Evolutionary conservation across 495 filamentous ascomycete species (phyloP).

Genomic region (Trichoderma orchidacearum): DNA sequence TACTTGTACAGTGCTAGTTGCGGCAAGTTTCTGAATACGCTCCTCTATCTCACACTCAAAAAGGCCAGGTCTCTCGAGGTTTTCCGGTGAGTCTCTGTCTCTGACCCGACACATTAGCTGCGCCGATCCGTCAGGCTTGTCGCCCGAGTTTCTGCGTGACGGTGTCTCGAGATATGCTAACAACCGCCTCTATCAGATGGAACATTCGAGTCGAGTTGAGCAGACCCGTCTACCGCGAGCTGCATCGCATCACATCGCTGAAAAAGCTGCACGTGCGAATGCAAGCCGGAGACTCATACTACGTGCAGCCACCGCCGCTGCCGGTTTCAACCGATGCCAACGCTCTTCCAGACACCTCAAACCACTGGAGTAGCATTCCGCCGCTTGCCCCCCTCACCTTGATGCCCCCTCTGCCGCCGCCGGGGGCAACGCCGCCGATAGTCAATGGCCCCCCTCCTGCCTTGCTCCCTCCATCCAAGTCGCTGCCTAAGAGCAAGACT

Average conservation of each 20-base stretch:
- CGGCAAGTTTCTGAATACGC: constrained; percentile 48
- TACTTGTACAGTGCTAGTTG: constrained; percentile 34
- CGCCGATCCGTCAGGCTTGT: background rate
- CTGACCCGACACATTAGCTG: background rate
- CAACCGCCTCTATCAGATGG: constrained; percentile 27
- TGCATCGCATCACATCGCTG: constrained; percentile 38
- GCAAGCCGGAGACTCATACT: constrained; percentile 35
- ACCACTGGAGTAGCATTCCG: background rate
- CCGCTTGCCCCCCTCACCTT: background rate
- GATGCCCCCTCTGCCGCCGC: background rate
- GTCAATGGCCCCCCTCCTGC: constrained; percentile 3
- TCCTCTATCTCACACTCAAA: constrained; percentile 40
- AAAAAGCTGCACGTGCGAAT: constrained; percentile 44
- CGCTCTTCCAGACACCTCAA: background rate
- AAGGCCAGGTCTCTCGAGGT: constrained; percentile 38
- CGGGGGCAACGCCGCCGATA: background rate
- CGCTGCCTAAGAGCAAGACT: constrained; percentile 7
- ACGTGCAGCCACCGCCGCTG: constrained; percentile 28
- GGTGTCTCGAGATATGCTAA: background rate
- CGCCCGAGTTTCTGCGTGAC: background rate
- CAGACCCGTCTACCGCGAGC: constrained; percentile 38
- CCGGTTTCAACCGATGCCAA: constrained; percentile 7
- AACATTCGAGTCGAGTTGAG: constrained; percentile 48
- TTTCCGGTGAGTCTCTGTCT: constrained; percentile 30
- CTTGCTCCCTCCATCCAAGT: background rate